Base-by-base conservation (phyloP, 108 stramenopile species). In the Nitzschia putrida region DNA sequence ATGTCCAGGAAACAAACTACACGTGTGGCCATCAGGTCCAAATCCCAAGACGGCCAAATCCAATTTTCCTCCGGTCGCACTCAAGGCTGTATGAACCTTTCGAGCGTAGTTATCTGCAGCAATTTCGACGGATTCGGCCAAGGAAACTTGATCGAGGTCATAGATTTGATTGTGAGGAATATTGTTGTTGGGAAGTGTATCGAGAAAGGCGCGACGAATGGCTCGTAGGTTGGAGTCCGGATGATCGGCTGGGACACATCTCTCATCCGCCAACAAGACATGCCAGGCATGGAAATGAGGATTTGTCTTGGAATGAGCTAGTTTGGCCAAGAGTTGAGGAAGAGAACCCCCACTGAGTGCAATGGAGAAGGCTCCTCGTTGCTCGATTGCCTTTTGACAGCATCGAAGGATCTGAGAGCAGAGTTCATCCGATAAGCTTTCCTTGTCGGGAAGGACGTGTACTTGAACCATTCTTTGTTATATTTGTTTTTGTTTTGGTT, bases 21-120 rank as follows among this genome's bases (percentile, higher is more conserved):
- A 95, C 1, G 98, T 98, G 81, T 98, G 98, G 0, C 98, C 98
- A 78, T 98, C 98, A 6, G 95, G 95, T 38, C 98, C 98, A 58
- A 97, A 92, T 29, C 98, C 98, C 37, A 98, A 79, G 16, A 98
- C 74, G 24, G 88, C 91, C 64, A 93, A 81, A 71, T 98, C 98
- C 44, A 98, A 73, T 57, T 76, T 64, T 5, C 73, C 78, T 21
- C 69, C 41, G n/a, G 1, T 22, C 39, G 11, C 58, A 14, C 20
- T 59, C 38, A 69, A 53, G 44, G 29, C 52, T 20, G 51, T 37
- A 9, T 21, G 20, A 4, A 66, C 18, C 14, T n/a, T 66, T 1
- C 51, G 37, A 29, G 52, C 43, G 39, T 66, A 66, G 20, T 11
- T 21, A 22, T 38, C 45, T 8, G 53, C 61, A 3, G 50, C 26